Conservation (phyloP, 2,329 filamentous ascomycete species). For the Fusarium domesticum region DNA sequence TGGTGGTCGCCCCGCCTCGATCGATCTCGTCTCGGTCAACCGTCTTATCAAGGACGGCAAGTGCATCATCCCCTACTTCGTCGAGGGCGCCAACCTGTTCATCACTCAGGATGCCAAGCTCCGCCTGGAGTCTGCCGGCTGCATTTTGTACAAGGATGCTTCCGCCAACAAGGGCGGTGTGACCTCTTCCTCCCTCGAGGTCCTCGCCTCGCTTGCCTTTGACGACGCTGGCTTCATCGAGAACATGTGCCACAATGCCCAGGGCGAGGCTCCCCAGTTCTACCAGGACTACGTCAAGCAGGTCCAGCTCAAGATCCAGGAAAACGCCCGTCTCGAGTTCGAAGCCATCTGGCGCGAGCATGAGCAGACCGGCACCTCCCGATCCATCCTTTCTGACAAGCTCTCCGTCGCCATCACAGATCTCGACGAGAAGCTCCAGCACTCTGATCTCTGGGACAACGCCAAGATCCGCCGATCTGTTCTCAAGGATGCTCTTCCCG, state of each 20-base stretch:
- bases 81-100: slow-evolving; percentile 97
- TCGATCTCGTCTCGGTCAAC: slow-evolving; percentile 83
- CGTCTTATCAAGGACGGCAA: slow-evolving; percentile 91
- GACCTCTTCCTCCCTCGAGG: slow-evolving; percentile 93
- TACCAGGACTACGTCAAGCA: slow-evolving; percentile 90
- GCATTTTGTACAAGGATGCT: slow-evolving; percentile 94
- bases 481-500: slow-evolving; percentile 80
- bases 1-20: slow-evolving; percentile 92
- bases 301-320: slow-evolving; percentile 85
- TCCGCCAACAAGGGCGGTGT: slow-evolving; percentile 99
- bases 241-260: slow-evolving; percentile 84
- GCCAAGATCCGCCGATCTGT: slow-evolving; percentile 73
- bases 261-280: slow-evolving; percentile 77
- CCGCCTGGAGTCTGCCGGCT: slow-evolving; percentile 90
- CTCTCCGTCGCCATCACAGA: slow-evolving; percentile 92
- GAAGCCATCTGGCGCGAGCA: slow-evolving; percentile 98
- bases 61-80: slow-evolving; percentile 84
- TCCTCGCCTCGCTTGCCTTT: slow-evolving; percentile 90
- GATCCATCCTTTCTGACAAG: slow-evolving; percentile 87
- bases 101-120: slow-evolving; percentile 98
- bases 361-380: slow-evolving; percentile 71
- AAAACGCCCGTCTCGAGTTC: slow-evolving; percentile 91
- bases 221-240: slow-evolving; percentile 83
- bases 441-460: slow-evolving; percentile 88
- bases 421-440: slow-evolving; percentile 92